Evolutionary conservation across 306 rosid genomes (phyloP).

Genomic region (Mimosa bimucronata): DNA sequence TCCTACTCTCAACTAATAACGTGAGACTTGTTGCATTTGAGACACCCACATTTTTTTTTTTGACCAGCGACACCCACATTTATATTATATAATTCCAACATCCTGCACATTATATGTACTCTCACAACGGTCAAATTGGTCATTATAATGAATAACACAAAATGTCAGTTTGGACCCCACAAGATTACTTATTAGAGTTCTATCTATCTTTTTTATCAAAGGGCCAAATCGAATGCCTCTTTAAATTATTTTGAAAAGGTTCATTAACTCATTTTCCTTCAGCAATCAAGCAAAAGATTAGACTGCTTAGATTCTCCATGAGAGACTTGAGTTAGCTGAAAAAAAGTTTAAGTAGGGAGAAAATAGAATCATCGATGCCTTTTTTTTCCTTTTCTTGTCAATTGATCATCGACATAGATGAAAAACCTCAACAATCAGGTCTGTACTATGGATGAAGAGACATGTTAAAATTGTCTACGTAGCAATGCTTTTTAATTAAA

Average conservation of each 20-base stretch:
- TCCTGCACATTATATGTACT: neutral
- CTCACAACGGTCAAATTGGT: neutral
- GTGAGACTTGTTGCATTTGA: too few species aligned
- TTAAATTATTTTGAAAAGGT: neutral
- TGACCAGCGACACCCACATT: too few species aligned
- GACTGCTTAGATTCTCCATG: conserved; percentile 18
- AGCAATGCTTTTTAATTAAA: neutral
- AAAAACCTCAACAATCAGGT: neutral
- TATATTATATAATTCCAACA: too few species aligned
- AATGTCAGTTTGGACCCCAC: conserved; percentile 33
- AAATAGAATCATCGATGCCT: neutral
- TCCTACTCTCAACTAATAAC: too few species aligned
- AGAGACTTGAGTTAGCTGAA: neutral
- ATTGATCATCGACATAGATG: neutral
- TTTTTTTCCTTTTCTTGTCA: neutral
- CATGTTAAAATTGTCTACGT: neutral
- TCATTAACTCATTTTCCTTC: neutral
- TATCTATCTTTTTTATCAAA: conserved; percentile 21
- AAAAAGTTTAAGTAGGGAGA: too few species aligned
- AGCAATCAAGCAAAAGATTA: neutral
- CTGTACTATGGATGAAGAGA: neutral
- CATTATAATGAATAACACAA: neutral
- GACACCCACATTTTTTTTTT: too few species aligned
- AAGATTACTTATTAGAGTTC: neutral
- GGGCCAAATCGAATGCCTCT: conserved; percentile 24